These are phyloP conservation scores for Mollisia scopiformis DNA, from an alignment of 2,329 filamentous ascomycete genomes.

Conservation along the genomic window DNA sequence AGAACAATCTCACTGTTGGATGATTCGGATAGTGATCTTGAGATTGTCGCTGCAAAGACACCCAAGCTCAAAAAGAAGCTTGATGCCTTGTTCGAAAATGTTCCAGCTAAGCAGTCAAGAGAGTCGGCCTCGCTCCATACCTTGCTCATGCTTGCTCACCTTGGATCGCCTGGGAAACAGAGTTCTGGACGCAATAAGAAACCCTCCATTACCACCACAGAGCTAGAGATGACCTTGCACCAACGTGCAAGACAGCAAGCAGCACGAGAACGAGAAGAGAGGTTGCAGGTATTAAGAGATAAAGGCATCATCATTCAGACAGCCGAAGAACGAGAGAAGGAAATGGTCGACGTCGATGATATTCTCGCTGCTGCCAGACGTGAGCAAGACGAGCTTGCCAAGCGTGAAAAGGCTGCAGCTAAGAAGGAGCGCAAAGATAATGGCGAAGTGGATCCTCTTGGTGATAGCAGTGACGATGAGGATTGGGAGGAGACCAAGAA, in stretches of 20 bases:
- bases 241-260: conserved; percentile 81
- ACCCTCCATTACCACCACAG: conserved; percentile 65
- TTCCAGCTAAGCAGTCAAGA: conserved; percentile 64
- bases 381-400: conserved; percentile 79
- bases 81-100: conserved; percentile 69
- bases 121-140: conserved; percentile 67
- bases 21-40: conserved; percentile 51
- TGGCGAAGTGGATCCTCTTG: conserved; percentile 45
- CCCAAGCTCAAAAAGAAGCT: conserved; percentile 49
- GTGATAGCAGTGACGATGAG: conserved; percentile 58
- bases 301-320: conserved; percentile 84
- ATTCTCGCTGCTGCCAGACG: conserved; percentile 82
- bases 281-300: conserved; percentile 74
- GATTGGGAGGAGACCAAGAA: conserved; percentile 52
- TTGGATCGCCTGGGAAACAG: conserved; percentile 64
- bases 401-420: conserved; percentile 73
- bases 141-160: conserved; percentile 74
- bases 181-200: conserved; percentile 47
- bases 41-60: conserved; percentile 38
- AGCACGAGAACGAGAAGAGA: conserved; percentile 73
- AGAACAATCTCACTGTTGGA: conserved; percentile 38
- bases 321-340: conserved; percentile 80
- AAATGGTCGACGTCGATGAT: conserved; percentile 84
- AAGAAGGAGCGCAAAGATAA: conserved; percentile 62
- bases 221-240: conserved; percentile 70